Base-by-base conservation (phyloP, 1,139 yeast species). In the Arxiozyma bovina region DNA sequence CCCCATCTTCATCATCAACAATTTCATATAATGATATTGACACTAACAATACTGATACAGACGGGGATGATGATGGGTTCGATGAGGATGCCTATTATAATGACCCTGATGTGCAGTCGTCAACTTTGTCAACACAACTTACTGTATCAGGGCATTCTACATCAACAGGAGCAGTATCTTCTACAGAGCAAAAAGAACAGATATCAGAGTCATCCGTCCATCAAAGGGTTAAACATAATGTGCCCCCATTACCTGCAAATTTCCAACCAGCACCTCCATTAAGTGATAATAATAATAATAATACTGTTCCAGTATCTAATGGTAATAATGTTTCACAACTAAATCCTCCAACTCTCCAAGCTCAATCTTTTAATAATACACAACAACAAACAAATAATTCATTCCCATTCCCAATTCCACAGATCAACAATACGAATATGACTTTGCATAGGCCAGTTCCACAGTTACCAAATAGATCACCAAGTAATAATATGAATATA, bases 1-100 rank as follows among this genome's bases (percentile, higher is more conserved):
- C 80, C 2, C 76, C 77, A 17, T 60, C 68, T 15, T 59, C 65
- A 11, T 34, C n/a, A 34, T 3, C 40, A 34, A 34, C n/a, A 34
- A 12, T 12, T 34, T 34, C 40, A 34, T 8, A 12, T 6, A 20
- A 40, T 12, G 23, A 56, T 64, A 54, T 62, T 5, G 57, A 60
- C 17, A 58, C 63, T 7, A 45, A 53, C 30, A 60, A 53, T 20
- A 48, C 44, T 21, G 57, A 50, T 20, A 34, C 40, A 34, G 43
- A 47, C 23, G 53, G 53, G 20, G 15, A 44, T 27, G 42, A 50
- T 17, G 47, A 51, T 21, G 51, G 51, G 25, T 45, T 38, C n/a
- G 50, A 51, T n/a, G 52, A 63, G 7, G 58, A 61, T 18, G 58
- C 62, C 15, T 48, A 49, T 43, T n/a, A 43, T 38, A 43, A 43